Evolutionary conservation across 2,329 filamentous ascomycete genomes (phyloP), one percentile per base, ranked within the genome.

Genomic region (Alternaria sp.): DNA sequence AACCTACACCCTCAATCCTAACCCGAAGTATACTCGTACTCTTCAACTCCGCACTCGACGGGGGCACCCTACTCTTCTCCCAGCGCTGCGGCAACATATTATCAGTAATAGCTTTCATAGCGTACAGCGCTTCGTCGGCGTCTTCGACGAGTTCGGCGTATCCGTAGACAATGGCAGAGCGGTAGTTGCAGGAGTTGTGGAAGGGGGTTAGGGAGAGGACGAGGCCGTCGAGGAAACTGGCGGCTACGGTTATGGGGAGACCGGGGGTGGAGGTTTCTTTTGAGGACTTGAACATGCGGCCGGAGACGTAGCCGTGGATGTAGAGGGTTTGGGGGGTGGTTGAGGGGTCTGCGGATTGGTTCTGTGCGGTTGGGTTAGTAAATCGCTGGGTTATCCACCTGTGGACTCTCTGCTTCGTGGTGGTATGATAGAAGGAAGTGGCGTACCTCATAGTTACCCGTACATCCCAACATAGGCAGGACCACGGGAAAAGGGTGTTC

Each of bases 201-300:
- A 78, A 78, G 21, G 78, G 77, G 2, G 76, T 72, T 5, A 80
- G 70, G 6, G 72, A 66, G 1, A 80, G 67, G 45, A 80, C 77
- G 1, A 79, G 63, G 47, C 77, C 78, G 55, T 80, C 77, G 15
- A 80, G 67, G 21, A 69, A 61, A 3, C 66, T 72, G n/a, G 50
- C 51, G 19, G 60, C 49, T 0, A 62, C 26, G 12, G 55, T 53
- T 1, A 62, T 43, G 5, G 60, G 32, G 32, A 36, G 32, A 1
- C 32, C 32, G 32, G 32, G 32, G 15, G 32, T 36, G 32, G 32
- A n/a, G 32, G 32, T 36, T 5, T 36, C 32, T 36, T 36, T 36
- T n/a, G 15, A n/a, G 32, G 15, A n/a, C 15, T 36, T 55, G 66
- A 95, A 91, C 32, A 97, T 84, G 8, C 93, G 90, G 1, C 89